These are phyloP conservation scores for Tuber brumale DNA, from an alignment of 495 filamentous ascomycete species.

Conservation along the genomic window DNA sequence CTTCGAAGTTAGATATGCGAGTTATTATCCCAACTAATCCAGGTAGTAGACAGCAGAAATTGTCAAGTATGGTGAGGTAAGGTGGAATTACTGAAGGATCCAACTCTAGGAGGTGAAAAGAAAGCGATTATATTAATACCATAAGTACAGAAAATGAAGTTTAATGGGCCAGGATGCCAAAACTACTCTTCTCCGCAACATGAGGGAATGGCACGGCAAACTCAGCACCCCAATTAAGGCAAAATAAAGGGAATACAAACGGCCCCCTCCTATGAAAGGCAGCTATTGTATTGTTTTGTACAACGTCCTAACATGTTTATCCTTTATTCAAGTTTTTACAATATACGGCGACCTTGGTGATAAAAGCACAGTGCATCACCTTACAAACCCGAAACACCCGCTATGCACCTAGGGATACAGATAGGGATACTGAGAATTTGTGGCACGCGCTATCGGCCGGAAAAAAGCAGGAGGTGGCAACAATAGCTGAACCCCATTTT, in stretches of 20 bases:
- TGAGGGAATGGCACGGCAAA: not conserved
- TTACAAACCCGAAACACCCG: not conserved
- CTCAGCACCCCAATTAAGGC: not conserved
- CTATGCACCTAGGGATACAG: not conserved
- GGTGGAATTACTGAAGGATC: not conserved
- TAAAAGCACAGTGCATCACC: not conserved
- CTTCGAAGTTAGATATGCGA: not conserved
- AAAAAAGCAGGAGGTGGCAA: not conserved
- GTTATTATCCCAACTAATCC: too few relatives aligned
- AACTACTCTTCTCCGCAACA: not conserved
- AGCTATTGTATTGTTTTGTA: not conserved
- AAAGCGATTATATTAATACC: not conserved
- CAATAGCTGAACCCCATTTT: not conserved
- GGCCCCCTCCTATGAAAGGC: not conserved
- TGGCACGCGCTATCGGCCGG: not conserved
- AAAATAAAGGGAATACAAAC: not conserved
- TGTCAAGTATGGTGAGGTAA: not conserved
- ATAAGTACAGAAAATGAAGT: not conserved
- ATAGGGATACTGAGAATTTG: not conserved
- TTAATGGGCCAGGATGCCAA: not conserved
- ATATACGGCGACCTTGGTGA: not conserved
- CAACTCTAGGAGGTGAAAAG: too few relatives aligned
- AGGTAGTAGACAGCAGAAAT: too few relatives aligned
- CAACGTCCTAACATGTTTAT: not conserved
- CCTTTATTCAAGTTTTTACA: not conserved